A percentile compares a stretch with the other conserved stretches of the same genome.
Evolutionary conservation across 495 filamentous ascomycete genomes (phyloP).

Genomic region (Daldinia grandis): DNA sequence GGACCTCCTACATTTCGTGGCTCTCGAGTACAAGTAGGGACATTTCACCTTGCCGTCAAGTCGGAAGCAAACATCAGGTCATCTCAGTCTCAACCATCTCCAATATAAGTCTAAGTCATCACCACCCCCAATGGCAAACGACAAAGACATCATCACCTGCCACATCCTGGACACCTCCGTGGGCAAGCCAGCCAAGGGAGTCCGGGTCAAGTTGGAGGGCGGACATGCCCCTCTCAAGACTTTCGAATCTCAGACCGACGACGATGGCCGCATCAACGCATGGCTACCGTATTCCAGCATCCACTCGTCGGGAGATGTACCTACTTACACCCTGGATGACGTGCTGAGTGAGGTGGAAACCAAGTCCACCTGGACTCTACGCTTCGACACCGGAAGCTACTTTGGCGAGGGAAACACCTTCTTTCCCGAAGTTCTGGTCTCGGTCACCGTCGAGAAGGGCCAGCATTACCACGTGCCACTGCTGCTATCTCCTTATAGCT

Average conservation of each 20-base stretch:
- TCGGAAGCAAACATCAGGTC: constrained; percentile 5
- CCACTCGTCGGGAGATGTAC: constrained; percentile 58
- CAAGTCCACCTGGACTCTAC: constrained; percentile 68
- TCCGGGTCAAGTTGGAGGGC: constrained; percentile 79
- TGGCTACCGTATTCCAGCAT: constrained; percentile 70
- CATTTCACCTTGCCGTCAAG: constrained; percentile 15
- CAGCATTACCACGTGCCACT: constrained; percentile 94
- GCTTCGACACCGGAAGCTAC: constrained; percentile 80
- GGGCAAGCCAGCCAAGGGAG: constrained; percentile 74
- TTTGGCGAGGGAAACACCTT: constrained; percentile 81
- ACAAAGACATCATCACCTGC: constrained; percentile 65
- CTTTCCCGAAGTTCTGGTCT: constrained; percentile 89
- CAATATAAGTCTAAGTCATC: neutral
- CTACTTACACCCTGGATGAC: constrained; percentile 59
- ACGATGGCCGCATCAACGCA: constrained; percentile 82
- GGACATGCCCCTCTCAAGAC: constrained; percentile 68
- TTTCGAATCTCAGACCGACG: constrained; percentile 73
- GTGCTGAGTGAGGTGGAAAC: constrained; percentile 51
- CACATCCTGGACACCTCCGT: constrained; percentile 69
- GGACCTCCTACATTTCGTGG: neutral
- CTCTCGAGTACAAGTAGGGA: constrained; percentile 37
- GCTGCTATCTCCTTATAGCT: constrained; percentile 87
- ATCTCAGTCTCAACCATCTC: neutral
- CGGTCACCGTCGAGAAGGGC: constrained; percentile 76
- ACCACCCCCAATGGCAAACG: constrained; percentile 40